Percentiles rank a stretch among this genome's conserved stretches.
These are phyloP conservation scores for Globisporangium orthogonon DNA, from an alignment of 352 stramenopile genomes.

Conservation along the genomic window DNA sequence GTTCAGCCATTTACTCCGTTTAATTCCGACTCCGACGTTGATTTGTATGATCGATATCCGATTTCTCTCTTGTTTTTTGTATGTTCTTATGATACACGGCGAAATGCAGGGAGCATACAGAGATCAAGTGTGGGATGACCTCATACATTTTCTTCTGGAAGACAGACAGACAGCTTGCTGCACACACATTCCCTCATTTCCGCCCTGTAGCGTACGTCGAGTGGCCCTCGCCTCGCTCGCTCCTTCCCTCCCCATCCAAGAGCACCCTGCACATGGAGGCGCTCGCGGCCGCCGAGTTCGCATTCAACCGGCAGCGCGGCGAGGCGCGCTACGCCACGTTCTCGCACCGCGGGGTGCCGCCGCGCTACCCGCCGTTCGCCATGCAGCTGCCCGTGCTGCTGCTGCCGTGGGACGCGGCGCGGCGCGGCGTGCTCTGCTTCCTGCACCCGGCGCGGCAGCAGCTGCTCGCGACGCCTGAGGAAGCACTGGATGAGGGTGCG, in stretches of 20 bases:
- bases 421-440: slow-evolving; percentile 61
- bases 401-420: slow-evolving; percentile 63
- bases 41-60: not conserved
- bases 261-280: slow-evolving; percentile 17
- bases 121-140: no score
- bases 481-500: slow-evolving; percentile 37
- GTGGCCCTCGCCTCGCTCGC: not conserved
- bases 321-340: slow-evolving; percentile 45
- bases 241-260: not conserved
- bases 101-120: not conserved
- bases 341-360: slow-evolving; percentile 57
- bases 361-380: slow-evolving; percentile 60
- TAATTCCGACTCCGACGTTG: not conserved
- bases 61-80: not conserved
- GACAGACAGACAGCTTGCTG: not conserved
- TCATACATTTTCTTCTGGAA: not conserved
- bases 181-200: not conserved
- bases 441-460: slow-evolving; percentile 35
- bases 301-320: slow-evolving; percentile 66
- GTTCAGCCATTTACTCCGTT: not conserved
- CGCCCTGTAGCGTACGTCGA: no score
- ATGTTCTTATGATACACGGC: not conserved
- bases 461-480: slow-evolving; percentile 29
- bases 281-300: slow-evolving; percentile 63
- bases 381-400: slow-evolving; percentile 63